Evolutionary conservation across 202 grass and related monocot species (phyloP).

Genomic region (Saccharum hybrid): DNA sequence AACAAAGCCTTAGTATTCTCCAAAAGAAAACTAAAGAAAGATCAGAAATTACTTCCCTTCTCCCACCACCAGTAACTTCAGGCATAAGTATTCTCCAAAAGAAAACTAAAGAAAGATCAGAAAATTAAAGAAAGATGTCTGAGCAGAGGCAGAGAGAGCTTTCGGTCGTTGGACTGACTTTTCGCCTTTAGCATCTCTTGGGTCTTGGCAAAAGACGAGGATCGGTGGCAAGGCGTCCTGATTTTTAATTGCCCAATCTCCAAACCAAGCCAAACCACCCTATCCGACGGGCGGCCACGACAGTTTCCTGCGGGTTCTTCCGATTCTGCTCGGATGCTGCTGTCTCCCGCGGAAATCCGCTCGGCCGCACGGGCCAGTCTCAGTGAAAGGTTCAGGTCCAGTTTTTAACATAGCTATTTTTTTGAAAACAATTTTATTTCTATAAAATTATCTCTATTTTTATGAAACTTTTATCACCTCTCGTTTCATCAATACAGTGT

Average conservation of each 20-base stretch:
- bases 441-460: too few relatives aligned
- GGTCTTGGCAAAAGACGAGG: not conserved
- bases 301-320: not conserved
- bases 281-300: slow-evolving; percentile 25
- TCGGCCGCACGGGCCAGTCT: slow-evolving; percentile 6
- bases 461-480: too few relatives aligned
- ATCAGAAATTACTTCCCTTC: too few relatives aligned
- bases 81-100: slow-evolving; percentile 42
- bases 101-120: not conserved
- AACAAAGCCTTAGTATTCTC: too few relatives aligned
- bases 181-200: slow-evolving; percentile 43
- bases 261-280: slow-evolving; percentile 3
- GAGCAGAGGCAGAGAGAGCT: slow-evolving; percentile 22
- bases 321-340: slow-evolving; percentile 31
- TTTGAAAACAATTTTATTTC: too few relatives aligned
- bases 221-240: not conserved
- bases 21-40: too few relatives aligned
- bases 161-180: slow-evolving; percentile 58
- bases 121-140: not conserved
- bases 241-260: not conserved
- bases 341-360: slow-evolving; percentile 6
- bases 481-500: too few relatives aligned
- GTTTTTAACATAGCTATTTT: too few relatives aligned
- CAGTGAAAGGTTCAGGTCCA: too few relatives aligned
- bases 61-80: slow-evolving; percentile 38